Evolutionary conservation across 2,329 filamentous ascomycete species (phyloP).

Genomic region (Pseudocercospora fuligena): DNA sequence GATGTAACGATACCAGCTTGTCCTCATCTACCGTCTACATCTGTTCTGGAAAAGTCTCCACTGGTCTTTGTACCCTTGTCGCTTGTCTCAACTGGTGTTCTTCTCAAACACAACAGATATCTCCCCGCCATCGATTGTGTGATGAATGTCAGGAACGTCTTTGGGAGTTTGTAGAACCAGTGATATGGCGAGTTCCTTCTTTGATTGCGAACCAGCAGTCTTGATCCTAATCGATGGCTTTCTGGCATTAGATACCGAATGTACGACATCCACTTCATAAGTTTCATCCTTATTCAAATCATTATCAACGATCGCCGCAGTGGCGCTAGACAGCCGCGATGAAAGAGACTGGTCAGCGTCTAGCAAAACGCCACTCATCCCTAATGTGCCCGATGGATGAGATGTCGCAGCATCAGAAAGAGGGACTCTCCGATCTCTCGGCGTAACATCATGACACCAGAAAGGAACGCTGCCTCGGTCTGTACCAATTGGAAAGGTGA

Average conservation of each 20-base stretch:
- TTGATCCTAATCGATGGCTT: constrained; percentile 27
- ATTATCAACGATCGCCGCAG: constrained; percentile 26
- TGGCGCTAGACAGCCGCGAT: constrained; percentile 26
- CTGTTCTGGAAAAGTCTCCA: constrained; percentile 3
- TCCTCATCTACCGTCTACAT: background rate
- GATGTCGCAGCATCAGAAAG: constrained; percentile 42
- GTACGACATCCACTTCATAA: constrained; percentile 25
- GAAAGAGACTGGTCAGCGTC: constrained; percentile 12
- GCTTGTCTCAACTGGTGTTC: constrained; percentile 7
- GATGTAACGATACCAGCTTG: constrained; percentile 8
- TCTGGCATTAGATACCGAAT: constrained; percentile 14
- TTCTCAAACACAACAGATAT: constrained; percentile 28
- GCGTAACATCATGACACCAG: constrained; percentile 68
- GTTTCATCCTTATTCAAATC: constrained; percentile 13
- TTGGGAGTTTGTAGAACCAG: constrained; percentile 24
- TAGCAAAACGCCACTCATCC: constrained; percentile 52
- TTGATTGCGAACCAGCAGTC: constrained; percentile 11
- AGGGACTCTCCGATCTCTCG: constrained; percentile 61
- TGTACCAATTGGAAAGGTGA: constrained; percentile 55
- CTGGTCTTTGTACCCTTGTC: background rate
- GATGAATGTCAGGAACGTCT: constrained; percentile 19
- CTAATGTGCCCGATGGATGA: constrained; percentile 59
- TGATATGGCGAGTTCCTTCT: constrained; percentile 22
- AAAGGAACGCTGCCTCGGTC: constrained; percentile 63
- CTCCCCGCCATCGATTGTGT: constrained; percentile 25